Evolutionary conservation across 495 filamentous ascomycete species (phyloP), one percentile per base, ranked within the genome.

Genomic region (Chaetomium tenue): DNA sequence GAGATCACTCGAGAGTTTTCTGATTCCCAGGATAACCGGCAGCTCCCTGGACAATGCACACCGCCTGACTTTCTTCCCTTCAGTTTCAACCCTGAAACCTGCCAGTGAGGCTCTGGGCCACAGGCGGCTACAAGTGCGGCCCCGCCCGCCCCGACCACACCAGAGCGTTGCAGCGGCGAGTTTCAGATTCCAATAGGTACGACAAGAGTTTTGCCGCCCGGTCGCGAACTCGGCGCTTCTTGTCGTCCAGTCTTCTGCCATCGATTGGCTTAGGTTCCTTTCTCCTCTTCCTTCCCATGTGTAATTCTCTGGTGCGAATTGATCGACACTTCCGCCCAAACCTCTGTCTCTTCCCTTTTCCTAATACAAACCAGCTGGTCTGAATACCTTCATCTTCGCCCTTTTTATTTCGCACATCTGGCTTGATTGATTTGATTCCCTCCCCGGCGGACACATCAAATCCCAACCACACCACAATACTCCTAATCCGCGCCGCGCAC

Each of bases 281-380:
- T 33, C 51, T 20, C 39, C 25, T 55, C 53, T 37, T 18, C 13
- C 7, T 30, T 55, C 9, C n/a, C 40, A 20, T 56, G 52, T 63
- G 37, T 52, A 56, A 56, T 46, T 61, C 5, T 5, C 18, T 15
- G 13, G 47, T 37, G 33, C 9, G 33, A 37, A 25, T 52, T 61
- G 59, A 61, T 62, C 47, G 59, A 5, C 59, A 42, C 5, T 44
- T 39, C 40, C 40, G 12, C 23, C 26, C 42, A 18, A 18, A 37
- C 51, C 25, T 23, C 42, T 48, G 23, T 20, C 13, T 57, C 40
- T 44, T 37, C 18, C 50, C 40, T 61, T 55, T 30, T 37, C 20
- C 48, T 42, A 39, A 25, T 42, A 53, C 48, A 40, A 46, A 59
- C 5, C 64, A 67, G 67, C 67, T 69, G 67, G 67, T 69, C 67